Conservation (phyloP, 805 yeast genomes). For the Spathaspora gorwiae region DNA sequence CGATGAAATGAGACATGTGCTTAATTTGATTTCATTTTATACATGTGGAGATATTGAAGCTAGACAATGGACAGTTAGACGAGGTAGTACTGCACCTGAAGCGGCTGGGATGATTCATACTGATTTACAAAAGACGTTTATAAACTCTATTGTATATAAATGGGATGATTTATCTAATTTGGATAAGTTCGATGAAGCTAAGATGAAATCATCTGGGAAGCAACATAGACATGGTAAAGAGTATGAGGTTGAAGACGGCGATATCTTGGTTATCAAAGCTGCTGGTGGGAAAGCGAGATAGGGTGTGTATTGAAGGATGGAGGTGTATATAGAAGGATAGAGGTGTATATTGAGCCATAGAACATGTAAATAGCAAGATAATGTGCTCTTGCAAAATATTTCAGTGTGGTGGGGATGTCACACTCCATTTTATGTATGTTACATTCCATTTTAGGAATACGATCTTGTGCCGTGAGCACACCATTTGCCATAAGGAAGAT, state of each 20-base stretch:
- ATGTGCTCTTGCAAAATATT: too few relatives aligned
- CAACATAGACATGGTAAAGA: conserved; percentile 69
- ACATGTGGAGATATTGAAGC: conserved; percentile 86
- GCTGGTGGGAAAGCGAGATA: conserved; percentile 50
- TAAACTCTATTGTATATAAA: conserved; percentile 71
- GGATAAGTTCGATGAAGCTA: conserved; percentile 42
- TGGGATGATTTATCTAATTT: conserved; percentile 48
- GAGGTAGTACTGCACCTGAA: conserved; percentile 74
- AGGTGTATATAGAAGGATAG: neutral
- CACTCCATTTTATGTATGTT: too few relatives aligned
- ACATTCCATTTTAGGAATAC: too few relatives aligned
- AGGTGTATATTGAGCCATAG: neutral
- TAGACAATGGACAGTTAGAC: conserved; percentile 82
- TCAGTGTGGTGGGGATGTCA: too few relatives aligned
- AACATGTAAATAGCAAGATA: neutral
- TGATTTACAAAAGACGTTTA: conserved; percentile 76
- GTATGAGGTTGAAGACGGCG: conserved; percentile 80
- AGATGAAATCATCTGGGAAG: conserved; percentile 54
- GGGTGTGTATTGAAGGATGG: neutral
- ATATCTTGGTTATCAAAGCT: conserved; percentile 69
- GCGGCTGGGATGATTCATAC: conserved; percentile 91
- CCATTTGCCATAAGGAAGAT: too few relatives aligned
- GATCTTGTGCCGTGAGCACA: too few relatives aligned
- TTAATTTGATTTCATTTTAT: conserved; percentile 75
- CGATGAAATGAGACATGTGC: conserved; percentile 57